These are phyloP conservation scores for Fraxinus cuspidata DNA, from an alignment of 257 asterid genomes.

Conservation along the genomic window DNA sequence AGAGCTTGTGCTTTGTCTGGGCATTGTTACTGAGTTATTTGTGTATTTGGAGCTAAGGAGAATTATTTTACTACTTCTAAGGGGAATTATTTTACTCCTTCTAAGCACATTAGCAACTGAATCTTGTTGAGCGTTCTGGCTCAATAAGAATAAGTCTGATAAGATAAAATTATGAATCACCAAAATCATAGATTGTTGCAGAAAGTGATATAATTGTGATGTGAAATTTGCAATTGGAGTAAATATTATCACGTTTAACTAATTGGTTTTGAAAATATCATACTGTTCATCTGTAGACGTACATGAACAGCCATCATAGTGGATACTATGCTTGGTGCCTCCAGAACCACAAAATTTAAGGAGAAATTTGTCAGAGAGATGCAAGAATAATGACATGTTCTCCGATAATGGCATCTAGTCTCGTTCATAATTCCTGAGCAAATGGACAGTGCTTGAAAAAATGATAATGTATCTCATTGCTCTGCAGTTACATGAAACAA, in stretches of 20 bases:
- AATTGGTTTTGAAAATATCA: neutral
- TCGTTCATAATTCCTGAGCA: neutral
- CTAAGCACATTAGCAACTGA: neutral
- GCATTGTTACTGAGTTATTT: too few relatives aligned
- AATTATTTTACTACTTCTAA: too few relatives aligned
- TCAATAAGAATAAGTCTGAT: neutral
- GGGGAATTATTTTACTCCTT: too few relatives aligned
- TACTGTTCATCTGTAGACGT: neutral
- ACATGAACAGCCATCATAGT: neutral
- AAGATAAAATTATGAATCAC: neutral
- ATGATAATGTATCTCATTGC: neutral
- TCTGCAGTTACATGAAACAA: neutral
- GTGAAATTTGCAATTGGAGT: constrained; percentile 10
- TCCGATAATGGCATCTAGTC: neutral
- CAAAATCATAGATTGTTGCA: neutral
- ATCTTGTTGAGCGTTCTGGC: neutral
- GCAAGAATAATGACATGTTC: neutral
- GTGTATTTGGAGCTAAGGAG: too few relatives aligned
- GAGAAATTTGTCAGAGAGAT: neutral
- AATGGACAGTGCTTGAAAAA: neutral
- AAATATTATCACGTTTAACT: neutral
- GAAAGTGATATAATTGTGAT: constrained; percentile 12
- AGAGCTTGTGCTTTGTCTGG: too few relatives aligned
- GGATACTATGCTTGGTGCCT: neutral
- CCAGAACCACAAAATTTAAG: neutral